Evolutionary conservation across 2,329 filamentous ascomycete species (phyloP), one percentile per base, ranked within the genome.

Genomic region (Neopestalotiopsis sp.): DNA sequence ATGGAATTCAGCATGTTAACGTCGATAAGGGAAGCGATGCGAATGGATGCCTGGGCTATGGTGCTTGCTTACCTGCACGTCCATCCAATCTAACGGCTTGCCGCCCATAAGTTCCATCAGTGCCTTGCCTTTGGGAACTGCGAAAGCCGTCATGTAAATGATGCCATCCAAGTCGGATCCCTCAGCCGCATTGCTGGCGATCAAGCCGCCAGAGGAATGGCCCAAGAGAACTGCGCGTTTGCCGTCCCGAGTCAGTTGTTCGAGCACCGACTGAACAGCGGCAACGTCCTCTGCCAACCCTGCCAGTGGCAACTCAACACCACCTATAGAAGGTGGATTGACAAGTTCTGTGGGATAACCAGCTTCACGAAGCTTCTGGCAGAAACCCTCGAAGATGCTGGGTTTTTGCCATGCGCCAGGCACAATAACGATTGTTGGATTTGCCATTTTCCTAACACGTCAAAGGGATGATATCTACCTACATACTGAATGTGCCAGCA

Each of bases 51-150:
- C 30, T 1, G 5, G 20, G 6, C 10, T 7, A n/a, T 7, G 13
- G 24, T 12, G 61, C 63, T 34, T 45, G 69, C 71, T 34, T 40
- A 70, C 71, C 42, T 72, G 65, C 3, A 70, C n/a, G 2, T 67
- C 14, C 68, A 72, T 72, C 71, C 71, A 72, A 6, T 67, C 70
- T 13, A 71, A 49, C 2, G 67, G 68, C 34, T 69, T 42, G 5
- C 68, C 70, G 6, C 71, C 71, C 20, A 71, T 56, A 45, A 72
- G 59, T 30, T 71, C 67, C 17, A 73, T 61, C 62, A 69, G 3
- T 1, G 65, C 59, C 24, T 59, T 64, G 6, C 68, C 68, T 17
- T 30, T 65, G 12, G 68, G 68, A n/a, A 69, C 67, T 61, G 65
- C 62, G 56, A 69, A 69, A 7, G 65, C 68, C 9, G 68, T 53